Percentiles rank a stretch among this genome's conserved stretches.
Conservation (phyloP, 257 asterid genomes). For the Solanum stenotomum region DNA sequence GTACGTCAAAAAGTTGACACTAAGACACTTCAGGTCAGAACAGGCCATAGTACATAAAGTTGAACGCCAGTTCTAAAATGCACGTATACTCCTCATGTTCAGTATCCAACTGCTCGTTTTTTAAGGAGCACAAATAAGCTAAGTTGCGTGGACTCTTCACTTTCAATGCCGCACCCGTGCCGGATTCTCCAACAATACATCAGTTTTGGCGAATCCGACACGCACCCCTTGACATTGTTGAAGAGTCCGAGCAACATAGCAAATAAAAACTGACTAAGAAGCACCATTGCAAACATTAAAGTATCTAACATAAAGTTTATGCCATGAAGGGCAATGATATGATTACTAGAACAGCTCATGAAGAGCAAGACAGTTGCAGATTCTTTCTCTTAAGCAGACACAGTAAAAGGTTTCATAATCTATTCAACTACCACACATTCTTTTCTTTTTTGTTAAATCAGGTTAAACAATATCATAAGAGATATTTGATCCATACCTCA, state of each 20-base stretch:
- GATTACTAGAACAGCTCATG: background rate
- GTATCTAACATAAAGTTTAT: background rate
- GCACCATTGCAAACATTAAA: background rate
- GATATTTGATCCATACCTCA: slow-evolving; percentile 38
- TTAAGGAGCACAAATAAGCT: background rate
- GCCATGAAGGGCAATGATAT: background rate
- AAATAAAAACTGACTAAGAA: background rate
- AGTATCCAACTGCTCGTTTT: background rate
- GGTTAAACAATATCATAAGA: background rate
- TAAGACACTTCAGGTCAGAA: background rate
- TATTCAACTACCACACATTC: background rate
- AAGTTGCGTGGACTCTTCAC: no score
- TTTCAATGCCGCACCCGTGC: no score
- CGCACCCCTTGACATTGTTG: no score
- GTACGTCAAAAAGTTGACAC: background rate
- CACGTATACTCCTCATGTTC: background rate
- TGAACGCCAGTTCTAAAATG: background rate
- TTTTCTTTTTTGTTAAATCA: background rate
- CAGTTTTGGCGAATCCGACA: no score
- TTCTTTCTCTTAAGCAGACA: background rate
- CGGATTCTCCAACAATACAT: no score
- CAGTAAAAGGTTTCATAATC: background rate
- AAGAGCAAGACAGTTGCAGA: background rate
- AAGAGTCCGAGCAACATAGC: no score
- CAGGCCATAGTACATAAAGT: background rate